phyloP scores from a whole-genome alignment of 768 basidiomycete species.

The Dacryopinax primogenitus region DNA sequence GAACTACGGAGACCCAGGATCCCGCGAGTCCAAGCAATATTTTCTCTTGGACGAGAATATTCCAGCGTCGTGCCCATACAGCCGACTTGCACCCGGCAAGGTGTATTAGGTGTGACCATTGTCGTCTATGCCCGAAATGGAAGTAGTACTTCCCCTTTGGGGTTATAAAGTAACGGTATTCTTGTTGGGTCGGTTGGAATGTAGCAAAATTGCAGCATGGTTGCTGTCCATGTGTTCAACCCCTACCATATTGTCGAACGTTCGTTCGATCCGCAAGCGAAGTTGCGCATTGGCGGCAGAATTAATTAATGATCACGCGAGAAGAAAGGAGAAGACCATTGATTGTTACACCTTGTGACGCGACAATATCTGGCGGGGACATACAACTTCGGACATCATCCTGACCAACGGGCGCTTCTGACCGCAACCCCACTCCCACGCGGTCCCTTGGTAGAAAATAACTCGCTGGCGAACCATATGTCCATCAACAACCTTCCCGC shows the following conservation, averaged over 20 bases:
- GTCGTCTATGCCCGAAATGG: not conserved
- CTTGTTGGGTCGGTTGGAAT: not conserved
- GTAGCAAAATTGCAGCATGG: not conserved
- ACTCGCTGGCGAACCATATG: not conserved
- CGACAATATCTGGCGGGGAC: not conserved
- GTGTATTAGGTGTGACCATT: not conserved
- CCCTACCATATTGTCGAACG: not conserved
- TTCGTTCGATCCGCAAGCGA: not conserved
- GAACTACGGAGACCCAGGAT: not conserved
- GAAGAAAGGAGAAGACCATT: not conserved
- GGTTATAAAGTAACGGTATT: not conserved
- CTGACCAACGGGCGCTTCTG: not conserved
- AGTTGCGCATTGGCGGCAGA: not conserved
- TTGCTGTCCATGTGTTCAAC: not conserved
- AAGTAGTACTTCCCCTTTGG: not conserved
- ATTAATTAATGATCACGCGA: not conserved
- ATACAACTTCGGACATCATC: not conserved
- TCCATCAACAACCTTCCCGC: not conserved
- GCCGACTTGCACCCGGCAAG: not conserved
- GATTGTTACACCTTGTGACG: not conserved
- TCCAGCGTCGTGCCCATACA: not conserved
- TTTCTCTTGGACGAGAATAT: slow-evolving; percentile 6
- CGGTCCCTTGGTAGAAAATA: not conserved
- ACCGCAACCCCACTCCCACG: not conserved
- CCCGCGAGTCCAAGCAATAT: not conserved